Evolutionary conservation across 768 basidiomycete species (phyloP).

Genomic region (Lentinula boryana): DNA sequence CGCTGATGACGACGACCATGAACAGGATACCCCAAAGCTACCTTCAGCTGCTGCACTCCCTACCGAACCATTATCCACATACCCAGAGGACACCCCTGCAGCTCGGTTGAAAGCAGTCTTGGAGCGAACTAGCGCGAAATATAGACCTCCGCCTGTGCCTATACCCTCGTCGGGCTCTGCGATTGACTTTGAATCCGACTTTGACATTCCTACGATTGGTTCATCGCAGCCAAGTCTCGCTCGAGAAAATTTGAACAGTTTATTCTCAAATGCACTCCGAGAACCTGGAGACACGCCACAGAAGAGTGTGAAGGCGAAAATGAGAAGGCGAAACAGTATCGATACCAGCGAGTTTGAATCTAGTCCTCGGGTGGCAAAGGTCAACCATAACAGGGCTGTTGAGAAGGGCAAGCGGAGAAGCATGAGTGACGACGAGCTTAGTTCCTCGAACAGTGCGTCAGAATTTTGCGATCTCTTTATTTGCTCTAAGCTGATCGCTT

Average conservation of each 20-base stretch:
- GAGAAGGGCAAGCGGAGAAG: conserved; percentile 51
- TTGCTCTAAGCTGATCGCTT: background rate
- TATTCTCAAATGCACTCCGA: conserved; percentile 62
- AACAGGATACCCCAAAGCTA: conserved; percentile 31
- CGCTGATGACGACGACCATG: conserved; percentile 28
- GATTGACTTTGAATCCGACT: conserved; percentile 49
- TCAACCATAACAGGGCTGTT: conserved; percentile 31
- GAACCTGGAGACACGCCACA: conserved; percentile 62
- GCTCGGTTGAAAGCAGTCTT: conserved; percentile 60
- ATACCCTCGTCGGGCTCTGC: conserved; percentile 28
- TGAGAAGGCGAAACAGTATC: conserved; percentile 49
- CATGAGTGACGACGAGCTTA: conserved; percentile 64
- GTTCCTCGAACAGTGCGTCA: conserved; percentile 44
- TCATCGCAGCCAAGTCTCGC: conserved; percentile 35
- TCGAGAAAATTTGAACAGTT: conserved; percentile 53
- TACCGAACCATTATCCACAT: conserved; percentile 11
- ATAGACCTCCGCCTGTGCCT: conserved; percentile 18
- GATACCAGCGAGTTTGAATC: conserved; percentile 55
- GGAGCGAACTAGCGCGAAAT: conserved; percentile 33
- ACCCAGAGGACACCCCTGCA: conserved; percentile 42
- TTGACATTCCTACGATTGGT: conserved; percentile 39
- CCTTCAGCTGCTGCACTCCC: conserved; percentile 14
- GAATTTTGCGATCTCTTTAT: background rate
- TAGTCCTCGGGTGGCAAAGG: conserved; percentile 35
- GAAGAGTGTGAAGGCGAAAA: conserved; percentile 27